Evolutionary conservation across 164 flowering plant genomes (phyloP), one percentile per base, ranked within the genome.

Genomic region (Chimonanthus salicifolius): DNA sequence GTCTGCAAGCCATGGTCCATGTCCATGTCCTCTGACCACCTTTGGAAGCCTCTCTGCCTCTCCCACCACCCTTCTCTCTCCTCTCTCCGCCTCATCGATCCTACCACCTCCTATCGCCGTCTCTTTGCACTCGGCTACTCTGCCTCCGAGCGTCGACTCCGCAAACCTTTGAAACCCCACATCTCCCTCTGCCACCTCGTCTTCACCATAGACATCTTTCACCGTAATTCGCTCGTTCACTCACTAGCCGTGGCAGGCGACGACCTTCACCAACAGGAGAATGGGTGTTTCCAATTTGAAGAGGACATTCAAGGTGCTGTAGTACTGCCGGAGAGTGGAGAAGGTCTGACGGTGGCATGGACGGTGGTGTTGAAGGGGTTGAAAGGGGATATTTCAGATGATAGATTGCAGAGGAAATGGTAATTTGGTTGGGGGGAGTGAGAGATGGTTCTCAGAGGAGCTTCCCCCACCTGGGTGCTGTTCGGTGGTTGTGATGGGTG

Each of bases 401-500:
- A 83, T 89, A 87, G 88, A 87, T 3, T 72, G 82, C 47, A 71
- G 71, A 64, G 88, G 85, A 76, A 76, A 75, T 63, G 84, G 81
- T 65, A 81, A 73, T 50, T 68, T 78, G 50, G 78, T 74, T 0
- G 48, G 74, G 16, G 84, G 78, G 58, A 65, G 74, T 13, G 85
- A 80, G 54, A 80, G 84, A 74, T 89, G 92, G 92, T 89, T 91
- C 71, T 81, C 88, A 47, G 79, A 82, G 79, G 88, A 88, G 84
- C 86, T 89, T 5, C 93, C 88, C 45, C 4, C 80, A 43, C 75
- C 84, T 9, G 84, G 86, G 74, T 86, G 91, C 69, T 84, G 88
- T 67, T 62, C 75, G 1, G 20, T 13, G 51, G 78, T 11, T 78
- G 62, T 21, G 79, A 10, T 15, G 2, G 70, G 78, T 5, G 80